phyloP scores from a whole-genome alignment of 2,329 filamentous ascomycete genomes.

The Fusarium stilboides region DNA sequence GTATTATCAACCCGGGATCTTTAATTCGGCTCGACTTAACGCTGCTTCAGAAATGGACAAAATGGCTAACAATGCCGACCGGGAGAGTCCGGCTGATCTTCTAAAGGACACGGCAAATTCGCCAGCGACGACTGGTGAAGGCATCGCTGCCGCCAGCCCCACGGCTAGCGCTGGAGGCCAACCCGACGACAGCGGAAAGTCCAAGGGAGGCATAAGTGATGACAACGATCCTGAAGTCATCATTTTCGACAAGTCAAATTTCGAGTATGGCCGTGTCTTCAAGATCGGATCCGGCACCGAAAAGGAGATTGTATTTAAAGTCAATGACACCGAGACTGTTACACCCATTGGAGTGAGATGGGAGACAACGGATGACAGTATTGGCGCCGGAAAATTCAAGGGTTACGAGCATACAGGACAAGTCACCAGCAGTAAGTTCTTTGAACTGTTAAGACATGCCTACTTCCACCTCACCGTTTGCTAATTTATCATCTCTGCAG shows the following conservation, averaged over 20 bases:
- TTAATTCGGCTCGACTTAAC: not conserved
- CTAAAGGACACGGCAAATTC: slow-evolving; percentile 10
- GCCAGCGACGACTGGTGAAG: not conserved
- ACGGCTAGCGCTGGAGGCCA: not conserved
- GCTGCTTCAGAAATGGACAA: slow-evolving; percentile 25
- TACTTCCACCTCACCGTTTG: not conserved
- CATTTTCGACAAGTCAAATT: slow-evolving; percentile 1
- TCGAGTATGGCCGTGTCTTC: not conserved
- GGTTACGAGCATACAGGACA: not conserved
- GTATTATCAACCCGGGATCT: slow-evolving; percentile 1
- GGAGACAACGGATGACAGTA: not conserved
- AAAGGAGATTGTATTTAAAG: not conserved
- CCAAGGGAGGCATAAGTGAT: not conserved
- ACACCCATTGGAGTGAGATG: slow-evolving; percentile 9
- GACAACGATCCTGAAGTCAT: not conserved
- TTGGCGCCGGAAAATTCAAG: not conserved
- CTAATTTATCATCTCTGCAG: slow-evolving; percentile 9
- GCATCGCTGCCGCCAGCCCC: not conserved
- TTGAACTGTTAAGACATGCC: not conserved
- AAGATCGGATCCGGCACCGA: too few species aligned
- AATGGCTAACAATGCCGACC: slow-evolving; percentile 13
- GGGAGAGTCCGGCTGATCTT: slow-evolving; percentile 9
- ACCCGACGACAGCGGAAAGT: not conserved
- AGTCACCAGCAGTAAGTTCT: slow-evolving; percentile 4
- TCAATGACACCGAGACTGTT: not conserved